These are phyloP conservation scores for Scytalidium sp. DNA, from an alignment of 2,329 filamentous ascomycete genomes.

Conservation along the genomic window DNA sequence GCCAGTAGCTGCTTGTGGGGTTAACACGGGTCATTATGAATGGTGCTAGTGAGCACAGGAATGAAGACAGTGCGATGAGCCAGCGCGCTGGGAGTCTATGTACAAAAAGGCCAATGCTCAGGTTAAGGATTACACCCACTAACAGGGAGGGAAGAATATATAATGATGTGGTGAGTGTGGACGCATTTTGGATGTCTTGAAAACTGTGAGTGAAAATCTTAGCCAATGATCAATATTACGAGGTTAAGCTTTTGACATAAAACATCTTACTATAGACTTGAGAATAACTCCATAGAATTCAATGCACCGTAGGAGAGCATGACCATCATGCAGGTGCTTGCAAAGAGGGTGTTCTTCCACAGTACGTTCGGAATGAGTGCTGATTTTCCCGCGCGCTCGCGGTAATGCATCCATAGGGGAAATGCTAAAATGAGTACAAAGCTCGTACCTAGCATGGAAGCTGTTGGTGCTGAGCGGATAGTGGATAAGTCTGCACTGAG, in stretches of 20 bases:
- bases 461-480: neutral
- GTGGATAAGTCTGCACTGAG: neutral
- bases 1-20: constrained; percentile 49
- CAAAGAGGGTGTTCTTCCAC: constrained; percentile 28
- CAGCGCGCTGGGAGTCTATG: constrained; percentile 37
- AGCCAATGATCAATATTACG: neutral
- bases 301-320: constrained; percentile 28
- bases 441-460: neutral
- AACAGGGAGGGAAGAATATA: constrained; percentile 42
- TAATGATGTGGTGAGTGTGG: constrained; percentile 42
- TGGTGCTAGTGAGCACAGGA: constrained; percentile 41
- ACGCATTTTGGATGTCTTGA: constrained; percentile 44
- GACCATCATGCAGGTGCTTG: constrained; percentile 27
- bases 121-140: constrained; percentile 38
- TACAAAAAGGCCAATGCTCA: constrained; percentile 41
- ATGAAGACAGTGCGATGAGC: constrained; percentile 35
- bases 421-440: constrained; percentile 22
- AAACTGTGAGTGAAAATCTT: constrained; percentile 32
- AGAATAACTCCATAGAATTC: neutral
- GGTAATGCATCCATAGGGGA: constrained; percentile 22
- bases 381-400: constrained; percentile 18
- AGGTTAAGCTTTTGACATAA: too few relatives aligned
- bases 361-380: constrained; percentile 31
- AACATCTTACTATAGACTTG: neutral
- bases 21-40: constrained; percentile 52